These are phyloP conservation scores for Xylaria sp. DNA, from an alignment of 2,329 filamentous ascomycete genomes.

Conservation along the genomic window DNA sequence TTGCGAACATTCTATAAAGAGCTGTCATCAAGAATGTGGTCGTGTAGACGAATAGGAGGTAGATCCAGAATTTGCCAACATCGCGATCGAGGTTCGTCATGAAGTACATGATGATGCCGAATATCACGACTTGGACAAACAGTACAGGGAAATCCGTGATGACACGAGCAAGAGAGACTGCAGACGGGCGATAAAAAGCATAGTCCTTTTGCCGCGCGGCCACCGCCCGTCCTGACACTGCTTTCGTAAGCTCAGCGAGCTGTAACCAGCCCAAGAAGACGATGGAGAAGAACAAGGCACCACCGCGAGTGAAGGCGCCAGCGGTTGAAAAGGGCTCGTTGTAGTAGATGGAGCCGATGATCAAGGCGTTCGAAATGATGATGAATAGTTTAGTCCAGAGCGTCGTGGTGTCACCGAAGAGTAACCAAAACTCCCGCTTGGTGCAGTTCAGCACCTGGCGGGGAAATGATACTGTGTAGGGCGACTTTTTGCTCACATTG, in stretches of 20 bases:
- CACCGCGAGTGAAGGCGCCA: constrained; percentile 70
- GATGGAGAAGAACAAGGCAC: constrained; percentile 62
- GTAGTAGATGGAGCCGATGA: constrained; percentile 84
- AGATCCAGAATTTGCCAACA: constrained; percentile 74
- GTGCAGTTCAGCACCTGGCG: constrained; percentile 77
- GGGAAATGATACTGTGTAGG: constrained; percentile 80
- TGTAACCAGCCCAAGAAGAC: constrained; percentile 74
- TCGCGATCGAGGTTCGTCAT: constrained; percentile 76
- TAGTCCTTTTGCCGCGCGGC: constrained; percentile 60
- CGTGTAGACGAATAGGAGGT: constrained; percentile 65
- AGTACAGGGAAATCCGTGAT: constrained; percentile 71
- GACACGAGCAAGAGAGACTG: constrained; percentile 67
- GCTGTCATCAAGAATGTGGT: constrained; percentile 48
- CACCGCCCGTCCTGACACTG: constrained; percentile 76
- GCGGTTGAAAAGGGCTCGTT: constrained; percentile 68
- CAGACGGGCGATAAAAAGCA: constrained; percentile 65
- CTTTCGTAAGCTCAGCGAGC: constrained; percentile 81
- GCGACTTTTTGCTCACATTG: constrained; percentile 74
- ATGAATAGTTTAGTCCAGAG: constrained; percentile 84
- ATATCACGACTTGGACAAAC: constrained; percentile 71
- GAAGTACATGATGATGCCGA: constrained; percentile 81
- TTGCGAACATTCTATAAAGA: constrained; percentile 51
- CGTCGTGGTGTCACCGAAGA: constrained; percentile 78
- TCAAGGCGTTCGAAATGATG: constrained; percentile 76
- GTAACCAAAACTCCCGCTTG: constrained; percentile 80